Base-by-base conservation (phyloP, 148 eudicot genomes). In the Rhododendron ferrugineum region DNA sequence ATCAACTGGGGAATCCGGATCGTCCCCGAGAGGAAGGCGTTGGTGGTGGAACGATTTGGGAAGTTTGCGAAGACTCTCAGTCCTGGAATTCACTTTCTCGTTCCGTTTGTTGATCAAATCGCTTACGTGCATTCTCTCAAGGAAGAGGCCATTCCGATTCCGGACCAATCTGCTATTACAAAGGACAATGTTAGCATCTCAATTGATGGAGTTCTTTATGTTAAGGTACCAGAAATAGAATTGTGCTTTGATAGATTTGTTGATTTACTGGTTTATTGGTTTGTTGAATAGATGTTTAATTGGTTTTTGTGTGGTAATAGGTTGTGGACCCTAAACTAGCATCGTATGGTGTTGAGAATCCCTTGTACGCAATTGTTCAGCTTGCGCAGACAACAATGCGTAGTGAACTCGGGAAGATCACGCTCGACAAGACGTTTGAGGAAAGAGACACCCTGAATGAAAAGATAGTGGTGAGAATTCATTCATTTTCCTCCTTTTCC, bases 301-400 rank as follows among this genome's bases (percentile, higher is more conserved):
- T 30, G 68, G 9, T 30, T 37, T 16, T 84, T 89, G 86, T 78
- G 75, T 54, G 76, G 14, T 73, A 93, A 87, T 84, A 96, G 99
- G 90, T 95, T 80, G 87, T 93, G 78, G 99, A 97, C 86, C 94
- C 99, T 15, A 81, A 87, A 30, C 89, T 89, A 85, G 98, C 98
- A 26, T 95, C 99, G 0, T 97, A 97, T 90, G 98, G 99, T 30
- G 98, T 95, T 82, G 98, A 94, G 83, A 93, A 94, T 89, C 98
- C 93, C 11, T 82, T 95, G 81, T 92, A 86, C 90, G 98, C 98
- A 2, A 94, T 97, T 23, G 94, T 93, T 84, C 98, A 94, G 81
- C 91, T 97, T 82, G 99, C 99, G 0, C 99, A 97, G 89, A 94
- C 98, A 46, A 94, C 96, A 22, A 97, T 95, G 99, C 96, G 98